Base-by-base conservation (phyloP, 768 basidiomycete species). In the Tulasnella sp. region DNA sequence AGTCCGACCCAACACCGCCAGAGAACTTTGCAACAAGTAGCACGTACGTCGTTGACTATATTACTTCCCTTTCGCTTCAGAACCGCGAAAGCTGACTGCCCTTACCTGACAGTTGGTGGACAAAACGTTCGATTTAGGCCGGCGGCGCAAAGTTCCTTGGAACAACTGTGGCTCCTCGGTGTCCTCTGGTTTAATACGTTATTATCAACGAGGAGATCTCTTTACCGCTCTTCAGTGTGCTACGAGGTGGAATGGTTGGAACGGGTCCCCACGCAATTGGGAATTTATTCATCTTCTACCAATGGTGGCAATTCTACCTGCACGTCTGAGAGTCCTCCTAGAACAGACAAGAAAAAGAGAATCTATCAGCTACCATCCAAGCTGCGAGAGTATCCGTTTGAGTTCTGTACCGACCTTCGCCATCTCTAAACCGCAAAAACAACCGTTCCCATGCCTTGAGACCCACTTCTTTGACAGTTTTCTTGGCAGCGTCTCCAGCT, bases 1-100 rank as follows among this genome's bases (percentile, higher is more conserved):
- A 95, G 94, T 86, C 89, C 29, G 86, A 92, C 78, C 87, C 91
- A 29, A 81, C 85, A 68, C 89, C 94, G 64, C 92, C 93, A 0
- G 84, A 89, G 79, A 87, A 85, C 19, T 94, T 92, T 80, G 88
- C 88, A 75, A 92, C 89, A 9, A 93, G 86, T 82, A 91, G 89
- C 73, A 74, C 73, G 73, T 74, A 64, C 25, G 73, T 64, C 3
- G 15, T 45, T 15, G 22, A 49, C 45, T 36, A 15, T 15, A 34
- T 9, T 49, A 36, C n/a, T 9, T n/a, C 14, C 17, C 8, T 72
- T 5, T 25, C 25, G 1, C 58, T 29, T 12, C 19, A 25, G 19
- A 1, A 8, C 3, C 11, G 14, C 29, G 25, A 22, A 25, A 3
- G 29, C 11, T 64, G n/a, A 64, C 58, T 25, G 19, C 19, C n/a